Conservation (phyloP, 2,329 filamentous ascomycete genomes). For the Aspergillus fructus region DNA sequence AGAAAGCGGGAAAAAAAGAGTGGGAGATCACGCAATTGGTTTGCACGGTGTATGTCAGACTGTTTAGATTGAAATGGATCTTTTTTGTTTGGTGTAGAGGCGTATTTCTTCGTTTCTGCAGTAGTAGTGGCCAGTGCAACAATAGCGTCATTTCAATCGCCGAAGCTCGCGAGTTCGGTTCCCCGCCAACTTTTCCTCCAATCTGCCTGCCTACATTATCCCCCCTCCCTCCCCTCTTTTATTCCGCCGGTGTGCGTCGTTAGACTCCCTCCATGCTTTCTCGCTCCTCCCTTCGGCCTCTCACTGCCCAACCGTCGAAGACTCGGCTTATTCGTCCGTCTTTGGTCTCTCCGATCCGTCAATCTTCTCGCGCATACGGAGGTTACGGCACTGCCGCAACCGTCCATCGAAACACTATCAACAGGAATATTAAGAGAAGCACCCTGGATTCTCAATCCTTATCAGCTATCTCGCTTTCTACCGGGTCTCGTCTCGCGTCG, state of each 20-base stretch:
- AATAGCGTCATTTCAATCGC: slow-evolving; percentile 2
- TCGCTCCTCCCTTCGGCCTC: slow-evolving; percentile 18
- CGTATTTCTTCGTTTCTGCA: neutral
- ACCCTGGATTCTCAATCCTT: slow-evolving; percentile 26
- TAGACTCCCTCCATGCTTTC: slow-evolving; percentile 21
- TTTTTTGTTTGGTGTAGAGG: neutral
- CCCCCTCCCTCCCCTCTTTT: slow-evolving; percentile 2
- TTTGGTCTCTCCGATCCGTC: slow-evolving; percentile 4
- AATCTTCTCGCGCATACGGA: slow-evolving; percentile 9
- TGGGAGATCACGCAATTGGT: neutral
- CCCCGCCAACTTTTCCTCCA: slow-evolving; percentile 8
- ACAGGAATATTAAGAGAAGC: slow-evolving; percentile 1
- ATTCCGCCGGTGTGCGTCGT: neutral
- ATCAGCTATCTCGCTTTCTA: slow-evolving; percentile 14
- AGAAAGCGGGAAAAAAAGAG: neutral
- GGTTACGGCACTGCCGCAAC: slow-evolving; percentile 16
- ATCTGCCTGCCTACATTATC: slow-evolving; percentile 1
- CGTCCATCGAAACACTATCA: slow-evolving; percentile 1
- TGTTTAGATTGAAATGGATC: neutral
- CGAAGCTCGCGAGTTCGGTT: slow-evolving; percentile 3
- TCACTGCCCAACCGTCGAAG: slow-evolving; percentile 20
- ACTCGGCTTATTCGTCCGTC: slow-evolving; percentile 12
- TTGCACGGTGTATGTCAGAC: too few relatives aligned
- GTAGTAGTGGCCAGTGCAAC: neutral
- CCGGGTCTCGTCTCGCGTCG: slow-evolving; percentile 36